Evolutionary conservation across 768 basidiomycete genomes (phyloP), one percentile per base, ranked within the genome.

Genomic region (Trametes cingulata): DNA sequence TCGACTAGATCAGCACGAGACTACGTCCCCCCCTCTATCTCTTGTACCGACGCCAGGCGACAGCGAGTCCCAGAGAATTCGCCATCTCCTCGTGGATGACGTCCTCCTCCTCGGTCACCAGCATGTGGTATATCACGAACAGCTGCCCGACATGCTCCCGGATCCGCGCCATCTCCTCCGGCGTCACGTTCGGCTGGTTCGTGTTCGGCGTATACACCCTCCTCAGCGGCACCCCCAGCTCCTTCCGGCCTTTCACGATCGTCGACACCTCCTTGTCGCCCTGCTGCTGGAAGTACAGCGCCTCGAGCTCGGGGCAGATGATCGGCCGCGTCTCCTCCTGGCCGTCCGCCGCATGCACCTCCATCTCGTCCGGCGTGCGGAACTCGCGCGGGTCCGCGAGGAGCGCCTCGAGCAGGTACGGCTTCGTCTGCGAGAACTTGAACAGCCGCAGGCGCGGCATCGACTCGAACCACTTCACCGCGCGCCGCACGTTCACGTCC

Each of bases 401-500:
- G 66, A 88, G 83, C n/a, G 77, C 63, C 2, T 80, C 72, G 51
- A 87, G 75, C 45, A 86, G 67, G 20, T 72, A 65, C 33, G 68
- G 56, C 46, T 74, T 73, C 48, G 52, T 19, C 37, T 52, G 35
- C 39, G 57, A 43, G 57, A 67, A 12, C 50, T 69, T 70, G 53
- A 73, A 53, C 51, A 66, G 60, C 47, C 58, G 58, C 42, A 90
- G 66, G 25, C 75, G 69, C 10, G 86, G 86, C 79, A 88, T 83
- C 20, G 85, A 81, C 48, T 80, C 71, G 29, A 89, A 70, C 79
- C 83, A 86, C 39, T 73, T 75, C 42, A 82, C 72, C 63, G 86
- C 67, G 40, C 70, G 55, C 45, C 64, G 52, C 48, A 59, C 63
- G 20, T 73, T 75, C 25, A 42, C 22, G 52, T 58, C 51, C 9